Percentiles rank a stretch among this genome's conserved stretches.
Conservation (phyloP, 495 filamentous ascomycete genomes). For the Aspergillus taichungensis region DNA sequence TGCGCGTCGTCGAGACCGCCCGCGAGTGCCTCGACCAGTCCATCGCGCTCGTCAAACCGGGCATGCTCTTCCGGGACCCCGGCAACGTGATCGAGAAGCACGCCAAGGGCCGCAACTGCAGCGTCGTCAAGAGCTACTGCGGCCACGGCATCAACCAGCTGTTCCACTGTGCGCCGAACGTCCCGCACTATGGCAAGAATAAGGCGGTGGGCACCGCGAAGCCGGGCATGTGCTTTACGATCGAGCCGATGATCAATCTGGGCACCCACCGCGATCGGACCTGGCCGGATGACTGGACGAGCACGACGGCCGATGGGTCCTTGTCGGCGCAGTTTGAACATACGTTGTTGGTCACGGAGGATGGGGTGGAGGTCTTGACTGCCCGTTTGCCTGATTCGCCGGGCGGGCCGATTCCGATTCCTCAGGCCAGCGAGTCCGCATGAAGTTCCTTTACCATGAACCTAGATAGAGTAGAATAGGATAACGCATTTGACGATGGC, state of each 20-base stretch:
- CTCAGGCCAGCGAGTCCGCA: conserved; percentile 4
- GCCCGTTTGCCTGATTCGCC: conserved; percentile 74
- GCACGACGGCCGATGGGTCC: conserved; percentile 71
- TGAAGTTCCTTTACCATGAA: too few species aligned
- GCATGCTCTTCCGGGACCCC: conserved; percentile 75
- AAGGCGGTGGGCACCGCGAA: conserved; percentile 84
- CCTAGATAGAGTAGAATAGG: too few species aligned
- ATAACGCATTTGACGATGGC: too few species aligned
- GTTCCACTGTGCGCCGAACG: conserved; percentile 77
- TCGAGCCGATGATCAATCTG: conserved; percentile 85
- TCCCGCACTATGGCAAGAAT: conserved; percentile 85
- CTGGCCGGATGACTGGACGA: conserved; percentile 91
- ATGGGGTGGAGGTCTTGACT: conserved; percentile 88
- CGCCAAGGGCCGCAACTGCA: conserved; percentile 68
- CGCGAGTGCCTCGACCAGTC: conserved; percentile 76
- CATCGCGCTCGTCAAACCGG: conserved; percentile 78
- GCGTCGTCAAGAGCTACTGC: conserved; percentile 82
- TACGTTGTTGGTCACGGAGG: conserved; percentile 86
- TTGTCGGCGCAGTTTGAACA: conserved; percentile 89
- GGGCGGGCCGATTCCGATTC: conserved; percentile 73
- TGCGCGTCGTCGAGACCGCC: conserved; percentile 77
- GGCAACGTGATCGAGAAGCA: conserved; percentile 80
- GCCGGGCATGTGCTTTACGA: conserved; percentile 87
- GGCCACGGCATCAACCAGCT: conserved; percentile 80
- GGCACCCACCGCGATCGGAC: conserved; percentile 74